Percentiles rank a stretch among this genome's conserved stretches.
Conservation (phyloP, 140 eudicot genomes). For the Stevia rebaudiana region DNA sequence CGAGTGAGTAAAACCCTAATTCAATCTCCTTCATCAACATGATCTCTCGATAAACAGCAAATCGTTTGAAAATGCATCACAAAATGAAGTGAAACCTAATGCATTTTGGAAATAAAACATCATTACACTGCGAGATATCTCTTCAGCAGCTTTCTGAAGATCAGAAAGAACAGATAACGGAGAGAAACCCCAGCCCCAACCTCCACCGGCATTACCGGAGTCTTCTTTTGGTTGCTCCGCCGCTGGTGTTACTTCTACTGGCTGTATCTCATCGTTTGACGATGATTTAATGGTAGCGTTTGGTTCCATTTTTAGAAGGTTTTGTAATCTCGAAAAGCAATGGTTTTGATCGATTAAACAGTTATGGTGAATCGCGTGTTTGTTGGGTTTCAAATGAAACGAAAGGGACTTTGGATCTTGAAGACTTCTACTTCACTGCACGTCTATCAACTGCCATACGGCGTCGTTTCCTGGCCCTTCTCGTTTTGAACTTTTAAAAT, state of each 20-base stretch:
- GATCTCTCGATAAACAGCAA: not conserved
- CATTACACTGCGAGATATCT: constrained; percentile 94
- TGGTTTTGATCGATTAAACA: constrained; percentile 2
- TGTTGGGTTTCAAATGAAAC: constrained; percentile 9
- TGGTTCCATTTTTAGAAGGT: constrained; percentile 41
- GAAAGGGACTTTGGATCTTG: constrained; percentile 22
- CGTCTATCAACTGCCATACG: not conserved
- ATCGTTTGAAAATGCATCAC: constrained; percentile 8
- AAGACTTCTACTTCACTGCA: constrained; percentile 25
- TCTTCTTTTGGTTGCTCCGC: constrained; percentile 19
- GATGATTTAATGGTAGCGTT: constrained; percentile 28
- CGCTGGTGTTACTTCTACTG: constrained; percentile 26
- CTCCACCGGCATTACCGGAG: constrained; percentile 45
- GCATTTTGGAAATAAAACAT: not conserved
- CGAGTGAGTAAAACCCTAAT: constrained; percentile 15
- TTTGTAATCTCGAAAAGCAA: constrained; percentile 12
- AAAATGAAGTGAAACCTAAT: not conserved
- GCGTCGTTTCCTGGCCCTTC: constrained; percentile 5
- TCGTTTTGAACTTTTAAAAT: too few relatives aligned
- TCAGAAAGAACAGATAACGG: constrained; percentile 76
- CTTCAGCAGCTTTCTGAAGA: constrained; percentile 98
- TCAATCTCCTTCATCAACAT: not conserved
- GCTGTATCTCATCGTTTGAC: constrained; percentile 30
- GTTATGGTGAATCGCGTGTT: constrained; percentile 19
- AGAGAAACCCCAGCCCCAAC: constrained; percentile 98